These are phyloP conservation scores for Aspergillus funiculosus DNA, from an alignment of 495 filamentous ascomycete genomes.

Conservation along the genomic window DNA sequence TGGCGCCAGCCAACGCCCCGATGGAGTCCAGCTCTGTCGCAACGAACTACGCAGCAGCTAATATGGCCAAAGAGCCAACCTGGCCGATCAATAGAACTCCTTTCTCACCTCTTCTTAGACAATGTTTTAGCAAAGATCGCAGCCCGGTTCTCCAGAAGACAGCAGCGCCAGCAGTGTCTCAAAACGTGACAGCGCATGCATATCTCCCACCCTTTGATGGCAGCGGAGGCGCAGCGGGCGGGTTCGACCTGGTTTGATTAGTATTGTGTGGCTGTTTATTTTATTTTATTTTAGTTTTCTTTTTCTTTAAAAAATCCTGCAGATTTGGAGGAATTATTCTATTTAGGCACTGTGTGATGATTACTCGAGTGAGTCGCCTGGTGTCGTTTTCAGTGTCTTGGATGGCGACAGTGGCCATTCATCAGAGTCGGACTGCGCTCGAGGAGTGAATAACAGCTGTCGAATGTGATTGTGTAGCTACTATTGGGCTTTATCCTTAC, in stretches of 20 bases:
- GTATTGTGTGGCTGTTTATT: not conserved
- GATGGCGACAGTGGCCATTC: too few relatives aligned
- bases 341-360: too few relatives aligned
- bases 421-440: too few relatives aligned
- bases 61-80: not conserved
- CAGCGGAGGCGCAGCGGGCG: constrained; percentile 12
- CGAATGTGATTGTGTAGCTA: not conserved
- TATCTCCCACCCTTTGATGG: constrained; percentile 27
- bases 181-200: constrained; percentile 30
- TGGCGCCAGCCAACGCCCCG: not conserved
- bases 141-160: constrained; percentile 21
- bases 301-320: too few relatives aligned
- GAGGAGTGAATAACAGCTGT: too few relatives aligned
- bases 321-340: too few relatives aligned
- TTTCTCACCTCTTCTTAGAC: constrained; percentile 14
- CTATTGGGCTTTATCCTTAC: not conserved
- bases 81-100: not conserved
- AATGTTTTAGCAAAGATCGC: constrained; percentile 16
- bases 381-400: too few relatives aligned
- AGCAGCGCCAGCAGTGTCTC: constrained; percentile 21
- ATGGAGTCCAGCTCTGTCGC: not conserved
- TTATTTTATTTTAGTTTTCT: not conserved
- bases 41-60: not conserved
- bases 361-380: too few relatives aligned
- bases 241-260: not conserved